Base-by-base conservation (phyloP, 768 basidiomycete genomes). In the Boletus coccyginus region DNA sequence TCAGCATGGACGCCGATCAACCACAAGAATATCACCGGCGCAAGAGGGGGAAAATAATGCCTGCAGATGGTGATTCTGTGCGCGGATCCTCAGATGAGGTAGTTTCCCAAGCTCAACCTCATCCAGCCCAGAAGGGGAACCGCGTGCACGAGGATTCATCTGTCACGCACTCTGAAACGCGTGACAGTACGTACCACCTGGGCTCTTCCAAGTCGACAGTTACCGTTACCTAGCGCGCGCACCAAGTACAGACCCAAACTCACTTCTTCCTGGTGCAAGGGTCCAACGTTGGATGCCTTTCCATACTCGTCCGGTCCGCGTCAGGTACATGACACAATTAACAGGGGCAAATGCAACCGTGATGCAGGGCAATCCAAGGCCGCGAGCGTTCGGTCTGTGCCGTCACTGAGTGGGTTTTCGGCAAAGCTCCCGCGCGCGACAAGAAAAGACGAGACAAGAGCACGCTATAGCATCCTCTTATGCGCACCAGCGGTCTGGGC, bases 21-120 rank as follows among this genome's bases (percentile, higher is more conserved):
- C 52, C 61, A 19, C 48, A 59, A 55, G 65, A 64, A 61, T 52
- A 52, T 14, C 63, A 35, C 42, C 63, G 55, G 21, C 65, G 61
- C 48, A 75, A 77, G 56, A 74, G 66, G 62, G 70, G 69, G 36
- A 75, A 72, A 61, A 62, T 41, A 3, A 47, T 48, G 52, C 47
- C 49, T 48, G 58, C 53, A 50, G 44, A 55, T 49, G 19, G 43
- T 31, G 54, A 59, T 29, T 33, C 31, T 21, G 47, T 53, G 32
- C 49, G 60, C 44, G 56, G 62, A 64, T 70, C 65, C 12, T 48
- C 58, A 16, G 46, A 64, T 39, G 45, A 48, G 55, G 58, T 39
- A 57, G 32, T 43, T 60, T 59, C 46, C 53, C 59, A 58, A 51
- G 51, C 39, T 8, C 52, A 35, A 27, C 19, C 19, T n/a, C 29